These are phyloP conservation scores for Bauhinia variegata DNA, from an alignment of 306 rosid genomes.

Conservation along the genomic window DNA sequence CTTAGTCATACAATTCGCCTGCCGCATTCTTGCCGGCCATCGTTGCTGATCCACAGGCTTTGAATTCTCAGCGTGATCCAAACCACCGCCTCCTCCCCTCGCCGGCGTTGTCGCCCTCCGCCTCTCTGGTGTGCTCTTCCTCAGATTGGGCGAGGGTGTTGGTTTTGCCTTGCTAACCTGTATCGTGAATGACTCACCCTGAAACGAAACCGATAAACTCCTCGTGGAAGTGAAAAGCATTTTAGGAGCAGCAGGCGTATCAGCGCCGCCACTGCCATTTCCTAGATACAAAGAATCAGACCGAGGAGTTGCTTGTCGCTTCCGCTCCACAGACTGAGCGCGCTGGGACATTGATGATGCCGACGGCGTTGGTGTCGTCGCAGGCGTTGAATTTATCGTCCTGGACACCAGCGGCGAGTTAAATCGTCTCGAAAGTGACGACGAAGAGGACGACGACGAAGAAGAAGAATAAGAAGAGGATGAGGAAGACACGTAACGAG, in stretches of 20 bases:
- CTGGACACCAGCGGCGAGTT: conserved; percentile 67
- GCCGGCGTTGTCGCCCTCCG: conserved; percentile 56
- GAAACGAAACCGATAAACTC: conserved; percentile 91
- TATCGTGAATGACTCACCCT: conserved; percentile 84
- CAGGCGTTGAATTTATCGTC: conserved; percentile 40
- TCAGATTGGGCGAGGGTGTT: conserved; percentile 51
- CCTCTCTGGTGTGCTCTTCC: conserved; percentile 82
- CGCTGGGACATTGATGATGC: conserved; percentile 47
- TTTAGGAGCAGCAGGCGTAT: conserved; percentile 69
- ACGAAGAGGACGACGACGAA: conserved; percentile 45
- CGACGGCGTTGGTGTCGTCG: conserved; percentile 43
- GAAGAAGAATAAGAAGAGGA: conserved; percentile 48
- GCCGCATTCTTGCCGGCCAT: conserved; percentile 63
- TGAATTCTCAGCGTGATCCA: conserved; percentile 55
- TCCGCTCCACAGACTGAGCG: conserved; percentile 63
- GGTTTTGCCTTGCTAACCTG: conserved; percentile 77
- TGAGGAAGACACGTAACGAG: conserved; percentile 77
- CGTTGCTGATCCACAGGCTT: conserved; percentile 70
- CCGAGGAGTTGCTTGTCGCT: conserved; percentile 60
- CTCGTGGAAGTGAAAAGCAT: conserved; percentile 77
- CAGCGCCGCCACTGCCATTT: conserved; percentile 36
- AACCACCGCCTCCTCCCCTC: conserved; percentile 41
- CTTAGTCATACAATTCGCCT: conserved; percentile 53
- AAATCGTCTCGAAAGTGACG: conserved; percentile 51
- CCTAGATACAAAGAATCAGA: conserved; percentile 50